Percentiles rank a stretch among this genome's conserved stretches.
Evolutionary conservation across 768 basidiomycete genomes (phyloP).

Genomic region (Lyophyllum shimeji): DNA sequence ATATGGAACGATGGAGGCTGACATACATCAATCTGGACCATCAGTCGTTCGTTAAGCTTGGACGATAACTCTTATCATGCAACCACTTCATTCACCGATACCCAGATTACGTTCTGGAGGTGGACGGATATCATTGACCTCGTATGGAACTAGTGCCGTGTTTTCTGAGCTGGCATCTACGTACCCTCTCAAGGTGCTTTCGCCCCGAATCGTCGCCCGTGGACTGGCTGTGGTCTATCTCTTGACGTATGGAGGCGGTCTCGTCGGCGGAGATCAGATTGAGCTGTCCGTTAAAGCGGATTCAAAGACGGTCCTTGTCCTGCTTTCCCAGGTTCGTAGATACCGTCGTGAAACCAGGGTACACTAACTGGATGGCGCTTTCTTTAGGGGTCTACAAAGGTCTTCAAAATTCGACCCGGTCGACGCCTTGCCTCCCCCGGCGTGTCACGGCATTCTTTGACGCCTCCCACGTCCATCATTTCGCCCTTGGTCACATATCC

Average conservation of each 20-base stretch:
- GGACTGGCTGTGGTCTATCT: conserved; percentile 72
- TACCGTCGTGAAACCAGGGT: not conserved
- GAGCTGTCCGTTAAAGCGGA: conserved; percentile 61
- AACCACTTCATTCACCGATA: conserved; percentile 13
- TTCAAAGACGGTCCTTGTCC: conserved; percentile 54
- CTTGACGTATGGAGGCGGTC: conserved; percentile 87
- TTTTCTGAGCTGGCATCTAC: conserved; percentile 77
- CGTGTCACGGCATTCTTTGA: conserved; percentile 5
- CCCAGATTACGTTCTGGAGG: conserved; percentile 41
- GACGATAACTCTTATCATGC: no score
- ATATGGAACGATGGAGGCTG: no score
- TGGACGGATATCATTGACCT: conserved; percentile 56
- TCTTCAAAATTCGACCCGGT: conserved; percentile 81
- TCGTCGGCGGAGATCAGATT: conserved; percentile 84
- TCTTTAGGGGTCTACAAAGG: conserved; percentile 85
- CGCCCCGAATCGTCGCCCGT: conserved; percentile 54
- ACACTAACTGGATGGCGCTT: not conserved
- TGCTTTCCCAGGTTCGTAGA: conserved; percentile 80
- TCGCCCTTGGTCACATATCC: not conserved
- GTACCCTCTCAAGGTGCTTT: conserved; percentile 88
- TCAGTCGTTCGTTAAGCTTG: no score
- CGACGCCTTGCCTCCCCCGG: conserved; percentile 49
- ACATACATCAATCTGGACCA: no score
- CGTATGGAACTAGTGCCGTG: conserved; percentile 53
- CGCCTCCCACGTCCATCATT: not conserved